Evolutionary conservation across 495 filamentous ascomycete species (phyloP).

Genomic region (Neurospora pannonica): DNA sequence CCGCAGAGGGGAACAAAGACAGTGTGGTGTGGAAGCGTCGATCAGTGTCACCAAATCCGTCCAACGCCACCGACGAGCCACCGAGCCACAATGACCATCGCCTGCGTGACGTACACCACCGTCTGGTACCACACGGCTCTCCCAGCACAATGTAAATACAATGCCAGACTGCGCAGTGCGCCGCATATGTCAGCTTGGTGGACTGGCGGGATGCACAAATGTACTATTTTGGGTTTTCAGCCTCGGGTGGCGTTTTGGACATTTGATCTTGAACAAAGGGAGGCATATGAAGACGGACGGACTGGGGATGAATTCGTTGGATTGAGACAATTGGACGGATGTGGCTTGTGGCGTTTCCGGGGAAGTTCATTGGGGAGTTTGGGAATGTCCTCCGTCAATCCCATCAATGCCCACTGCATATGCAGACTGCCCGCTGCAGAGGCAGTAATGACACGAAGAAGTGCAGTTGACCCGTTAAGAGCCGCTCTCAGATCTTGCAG

Average conservation of each 20-base stretch:
- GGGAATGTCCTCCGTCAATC: not conserved
- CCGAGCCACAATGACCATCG: not conserved
- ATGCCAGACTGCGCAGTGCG: too few relatives aligned
- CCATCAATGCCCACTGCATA: not conserved
- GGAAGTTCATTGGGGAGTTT: not conserved
- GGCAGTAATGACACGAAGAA: not conserved
- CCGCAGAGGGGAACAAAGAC: not conserved
- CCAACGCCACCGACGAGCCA: not conserved
- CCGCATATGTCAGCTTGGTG: not conserved
- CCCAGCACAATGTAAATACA: not conserved
- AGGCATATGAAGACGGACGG: not conserved
- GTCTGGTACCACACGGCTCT: not conserved
- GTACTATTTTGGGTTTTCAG: not conserved
- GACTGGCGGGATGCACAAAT: not conserved
- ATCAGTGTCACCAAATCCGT: not conserved
- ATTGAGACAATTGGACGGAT: not conserved
- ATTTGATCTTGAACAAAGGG: not conserved
- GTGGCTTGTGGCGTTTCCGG: not conserved
- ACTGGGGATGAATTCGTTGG: not conserved
- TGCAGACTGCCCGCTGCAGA: not conserved
- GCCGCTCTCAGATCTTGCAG: not conserved
- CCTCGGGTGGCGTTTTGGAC: not conserved
- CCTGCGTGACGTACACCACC: not conserved
- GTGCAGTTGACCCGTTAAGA: not conserved
- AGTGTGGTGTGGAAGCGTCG: not conserved